Evolutionary conservation across 1,284 basidiomycete species (phyloP), one percentile per base, ranked within the genome.

Genomic region (Crepidotus sp.): DNA sequence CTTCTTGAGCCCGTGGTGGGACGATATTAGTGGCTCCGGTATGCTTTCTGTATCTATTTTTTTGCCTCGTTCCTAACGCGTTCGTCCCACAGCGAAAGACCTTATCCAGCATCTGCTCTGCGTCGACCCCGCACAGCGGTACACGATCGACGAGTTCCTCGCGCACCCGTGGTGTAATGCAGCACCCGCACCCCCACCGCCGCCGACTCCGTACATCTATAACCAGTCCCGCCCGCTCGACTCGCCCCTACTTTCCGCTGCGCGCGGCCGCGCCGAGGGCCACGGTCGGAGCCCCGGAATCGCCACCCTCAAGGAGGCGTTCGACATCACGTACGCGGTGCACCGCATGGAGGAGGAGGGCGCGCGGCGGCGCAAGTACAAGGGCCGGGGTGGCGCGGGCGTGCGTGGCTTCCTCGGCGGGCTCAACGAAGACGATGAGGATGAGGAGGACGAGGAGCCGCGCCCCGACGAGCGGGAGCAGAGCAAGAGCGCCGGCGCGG

Each of bases 331-430:
- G 0, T 98, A 98, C 62, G 96, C 96, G 9, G 95, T 98, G 0
- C 96, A 98, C 65, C 82, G 96, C 15, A 97, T 97, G 91, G 95
- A 98, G 61, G 96, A 99, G 64, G 96, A 99, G 65, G 93, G 92
- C 18, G 86, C 87, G 0, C 75, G 88, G 40, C 70, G 88, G 45
- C 76, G 86, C 17, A 88, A 85, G 37, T 86, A 85, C 63, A 81
- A 83, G 44, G 81, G 79, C 13, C 73, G 74, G 10, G 85, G 84
- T 8, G 86, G 82, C 18, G 83, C 80, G 1, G 88, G 87, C n/a
- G 72, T 73, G 13, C 75, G 83, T 38, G 88, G 88, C 4, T 89
- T 86, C 70, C 69, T 98, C 19, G 72, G 73, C 15, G 88, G 86
- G 13, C 74, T 98, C 53, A 97, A 98, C 64, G 94, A 97, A 60